Percentiles rank a stretch among this genome's conserved stretches.
phyloP scores from a whole-genome alignment of 140 eudicot genomes.

The Cichorium intybus region DNA sequence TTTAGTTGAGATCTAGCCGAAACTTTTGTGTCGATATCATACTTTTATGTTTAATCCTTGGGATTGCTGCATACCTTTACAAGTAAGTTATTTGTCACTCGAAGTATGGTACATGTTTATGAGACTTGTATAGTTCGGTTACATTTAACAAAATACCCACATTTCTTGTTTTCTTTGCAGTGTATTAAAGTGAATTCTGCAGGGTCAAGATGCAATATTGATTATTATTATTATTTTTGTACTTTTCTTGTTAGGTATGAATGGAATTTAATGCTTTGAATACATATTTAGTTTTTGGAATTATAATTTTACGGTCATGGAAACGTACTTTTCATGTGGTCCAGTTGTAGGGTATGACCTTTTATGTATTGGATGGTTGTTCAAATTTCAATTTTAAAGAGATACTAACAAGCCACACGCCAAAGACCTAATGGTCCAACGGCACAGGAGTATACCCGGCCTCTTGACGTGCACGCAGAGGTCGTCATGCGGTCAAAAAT shows the following conservation, averaged over 20 bases:
- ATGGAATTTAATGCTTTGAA: neutral
- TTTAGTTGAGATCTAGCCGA: constrained; percentile 61
- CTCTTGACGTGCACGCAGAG: too few species aligned
- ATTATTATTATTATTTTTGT: neutral
- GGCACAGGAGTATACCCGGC: too few species aligned
- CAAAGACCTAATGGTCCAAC: too few species aligned
- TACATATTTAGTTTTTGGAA: neutral
- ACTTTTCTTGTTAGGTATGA: neutral
- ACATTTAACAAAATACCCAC: neutral
- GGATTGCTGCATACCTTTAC: constrained; percentile 61
- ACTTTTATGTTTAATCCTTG: constrained; percentile 54
- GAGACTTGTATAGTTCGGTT: neutral
- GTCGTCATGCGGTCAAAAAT: too few species aligned
- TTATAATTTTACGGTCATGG: neutral
- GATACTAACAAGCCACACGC: too few species aligned
- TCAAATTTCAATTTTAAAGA: too few species aligned
- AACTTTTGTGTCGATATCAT: constrained; percentile 65
- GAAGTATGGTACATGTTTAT: neutral
- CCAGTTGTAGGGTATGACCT: too few species aligned
- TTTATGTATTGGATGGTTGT: too few species aligned
- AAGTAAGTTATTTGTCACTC: constrained; percentile 41
- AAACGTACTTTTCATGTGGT: too few species aligned
- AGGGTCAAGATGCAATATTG: neutral
- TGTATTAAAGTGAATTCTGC: constrained; percentile 27
- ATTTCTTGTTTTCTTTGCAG: constrained; percentile 21